A percentile compares a stretch with the other conserved stretches of the same genome.
phyloP scores from a whole-genome alignment of 1,284 basidiomycete genomes.

The Cystobasidiaceae sp. region DNA sequence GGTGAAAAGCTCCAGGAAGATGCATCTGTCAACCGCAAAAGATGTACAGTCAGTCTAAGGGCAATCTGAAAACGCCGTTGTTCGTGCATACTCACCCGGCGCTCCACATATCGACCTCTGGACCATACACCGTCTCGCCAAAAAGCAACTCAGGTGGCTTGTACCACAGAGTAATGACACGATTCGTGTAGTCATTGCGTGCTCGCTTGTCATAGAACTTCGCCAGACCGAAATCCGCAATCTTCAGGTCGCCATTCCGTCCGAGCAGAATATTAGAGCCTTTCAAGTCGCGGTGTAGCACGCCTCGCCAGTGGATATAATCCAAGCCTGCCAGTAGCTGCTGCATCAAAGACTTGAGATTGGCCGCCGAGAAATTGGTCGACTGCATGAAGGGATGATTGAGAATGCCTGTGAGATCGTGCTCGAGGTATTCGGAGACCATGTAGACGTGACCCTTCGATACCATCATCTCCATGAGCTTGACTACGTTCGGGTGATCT shows the following conservation, averaged over 20 bases:
- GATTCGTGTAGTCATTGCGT: slow-evolving; percentile 90
- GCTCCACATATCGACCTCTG: slow-evolving; percentile 99
- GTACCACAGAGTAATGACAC: slow-evolving; percentile 99
- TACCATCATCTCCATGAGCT: slow-evolving; percentile 85
- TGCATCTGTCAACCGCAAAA: slow-evolving; percentile 64
- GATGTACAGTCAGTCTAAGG: too few relatives aligned
- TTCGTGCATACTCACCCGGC: slow-evolving; percentile 90
- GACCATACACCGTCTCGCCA: slow-evolving; percentile 92
- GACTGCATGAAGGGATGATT: slow-evolving; percentile 91
- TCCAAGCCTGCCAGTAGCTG: not conserved
- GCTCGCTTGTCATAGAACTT: slow-evolving; percentile 89
- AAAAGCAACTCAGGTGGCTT: slow-evolving; percentile 91
- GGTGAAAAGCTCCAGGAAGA: slow-evolving; percentile 95
- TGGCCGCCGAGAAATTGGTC: slow-evolving; percentile 85
- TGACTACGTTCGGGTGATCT: slow-evolving; percentile 76
- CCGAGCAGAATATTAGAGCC: slow-evolving; percentile 97
- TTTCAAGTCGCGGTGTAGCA: slow-evolving; percentile 92
- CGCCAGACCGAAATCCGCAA: slow-evolving; percentile 97
- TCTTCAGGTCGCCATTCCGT: slow-evolving; percentile 84
- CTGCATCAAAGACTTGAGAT: slow-evolving; percentile 37
- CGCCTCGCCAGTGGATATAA: slow-evolving; percentile 14
- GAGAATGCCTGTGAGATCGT: slow-evolving; percentile 92
- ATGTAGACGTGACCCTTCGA: slow-evolving; percentile 62
- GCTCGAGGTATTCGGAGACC: slow-evolving; percentile 99
- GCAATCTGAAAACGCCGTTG: too few relatives aligned